Evolutionary conservation across 2,329 filamentous ascomycete species (phyloP), one percentile per base, ranked within the genome.

Genomic region (Clathrospora elynae): DNA sequence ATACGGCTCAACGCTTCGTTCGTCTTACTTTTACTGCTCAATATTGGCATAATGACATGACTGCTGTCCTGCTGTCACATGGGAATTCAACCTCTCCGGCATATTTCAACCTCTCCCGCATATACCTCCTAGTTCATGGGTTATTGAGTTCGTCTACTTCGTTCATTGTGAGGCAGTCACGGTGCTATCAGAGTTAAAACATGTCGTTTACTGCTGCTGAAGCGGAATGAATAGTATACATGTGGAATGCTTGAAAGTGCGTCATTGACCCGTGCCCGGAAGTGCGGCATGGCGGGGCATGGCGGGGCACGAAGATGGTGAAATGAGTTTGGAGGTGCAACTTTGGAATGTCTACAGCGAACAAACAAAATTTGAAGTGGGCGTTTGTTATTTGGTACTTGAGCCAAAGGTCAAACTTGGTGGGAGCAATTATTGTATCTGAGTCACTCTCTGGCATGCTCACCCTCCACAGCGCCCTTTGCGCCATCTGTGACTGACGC

Each of bases 271-370:
- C 32, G 44, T 47, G 45, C 41, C 45, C 32, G 30, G 18, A 36
- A 51, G 46, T 42, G 46, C 51, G 53, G 42, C 39, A 57, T 34
- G 38, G 46, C 28, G 46, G 50, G 46, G 37, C 42, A 53, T 47
- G 43, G 49, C 41, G 52, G 49, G 52, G 52, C 52, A 51, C 14
- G 23, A 37, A 40, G 18, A 31, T 19, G 42, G 29, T 35, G 24
- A 33, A 41, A 12, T 17, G 23, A 28, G 14, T 18, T 5, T 14
- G 31, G 16, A 11, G 23, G 7, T 23, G n/a, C n/a, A n/a, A n/a
- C n/a, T n/a, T n/a, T n/a, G n/a, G 12, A 38, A 38, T 5, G 18
- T 20, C 6, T 23, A 11, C 24, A 33, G 6, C 17, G 9, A 29
- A 31, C 32, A 14, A 32, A 25, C 14, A 20, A 28, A 20, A 12